Evolutionary conservation across 2,329 filamentous ascomycete species (phyloP).

Genomic region (Trichoderma citrinoviride): DNA sequence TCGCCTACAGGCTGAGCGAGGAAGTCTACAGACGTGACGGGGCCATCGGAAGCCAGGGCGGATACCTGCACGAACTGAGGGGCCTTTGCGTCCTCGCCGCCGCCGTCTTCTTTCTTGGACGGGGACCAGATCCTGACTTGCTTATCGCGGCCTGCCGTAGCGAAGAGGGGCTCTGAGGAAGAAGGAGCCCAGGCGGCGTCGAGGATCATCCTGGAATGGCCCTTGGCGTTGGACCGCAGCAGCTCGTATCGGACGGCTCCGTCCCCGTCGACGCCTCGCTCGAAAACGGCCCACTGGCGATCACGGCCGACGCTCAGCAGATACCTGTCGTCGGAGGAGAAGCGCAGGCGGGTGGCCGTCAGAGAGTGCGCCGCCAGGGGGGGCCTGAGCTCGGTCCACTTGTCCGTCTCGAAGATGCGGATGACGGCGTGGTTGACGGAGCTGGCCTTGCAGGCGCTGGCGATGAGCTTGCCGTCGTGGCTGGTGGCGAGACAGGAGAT

Average conservation of each 20-base stretch:
- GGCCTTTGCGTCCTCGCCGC: constrained; percentile 31
- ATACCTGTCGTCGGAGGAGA: constrained; percentile 69
- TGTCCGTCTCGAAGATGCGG: constrained; percentile 79
- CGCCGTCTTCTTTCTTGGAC: constrained; percentile 31
- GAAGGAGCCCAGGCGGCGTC: constrained; percentile 78
- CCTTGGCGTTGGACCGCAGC: constrained; percentile 70
- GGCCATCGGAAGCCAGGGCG: constrained; percentile 53
- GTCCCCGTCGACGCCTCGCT: constrained; percentile 42
- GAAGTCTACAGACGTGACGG: constrained; percentile 73
- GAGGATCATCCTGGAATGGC: constrained; percentile 88
- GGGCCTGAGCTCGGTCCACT: constrained; percentile 85
- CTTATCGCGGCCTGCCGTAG: constrained; percentile 89
- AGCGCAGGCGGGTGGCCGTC: constrained; percentile 79
- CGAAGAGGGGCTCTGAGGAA: constrained; percentile 58
- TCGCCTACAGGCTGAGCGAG: constrained; percentile 37
- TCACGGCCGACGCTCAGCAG: constrained; percentile 89
- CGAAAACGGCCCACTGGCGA: constrained; percentile 84
- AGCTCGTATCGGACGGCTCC: constrained; percentile 51
- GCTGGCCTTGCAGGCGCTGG: constrained; percentile 89
- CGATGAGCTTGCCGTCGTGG: constrained; percentile 71
- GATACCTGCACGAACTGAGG: constrained; percentile 53
- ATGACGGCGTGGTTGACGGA: constrained; percentile 94
- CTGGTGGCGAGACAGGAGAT: constrained; percentile 82
- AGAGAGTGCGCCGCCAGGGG: constrained; percentile 81
- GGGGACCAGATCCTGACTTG: constrained; percentile 67